phyloP scores from a whole-genome alignment of 129 eudicot genomes.

The Ambrosia trifida region DNA sequence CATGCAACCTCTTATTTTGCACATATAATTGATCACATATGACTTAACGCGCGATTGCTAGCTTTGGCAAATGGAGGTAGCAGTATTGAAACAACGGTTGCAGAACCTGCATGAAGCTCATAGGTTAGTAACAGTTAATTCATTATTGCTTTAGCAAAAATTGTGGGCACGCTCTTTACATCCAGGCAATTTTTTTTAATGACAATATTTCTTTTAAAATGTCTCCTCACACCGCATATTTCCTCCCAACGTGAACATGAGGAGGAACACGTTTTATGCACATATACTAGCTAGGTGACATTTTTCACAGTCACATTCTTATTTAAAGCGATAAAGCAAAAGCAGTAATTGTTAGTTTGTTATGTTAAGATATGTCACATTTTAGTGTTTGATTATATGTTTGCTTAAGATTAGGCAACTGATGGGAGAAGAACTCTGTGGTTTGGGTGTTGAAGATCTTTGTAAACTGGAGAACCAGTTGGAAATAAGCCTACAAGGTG shows the following conservation, averaged over 20 bases:
- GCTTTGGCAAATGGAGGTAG: conserved; percentile 87
- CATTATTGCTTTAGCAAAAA: not conserved
- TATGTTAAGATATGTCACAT: not conserved
- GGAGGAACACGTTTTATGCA: too few species aligned
- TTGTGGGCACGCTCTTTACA: too few species aligned
- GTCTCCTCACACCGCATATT: too few species aligned
- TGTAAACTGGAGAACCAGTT: conserved; percentile 70
- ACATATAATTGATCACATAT: conserved; percentile 24
- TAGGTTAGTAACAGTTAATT: conserved; percentile 40
- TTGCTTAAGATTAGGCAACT: conserved; percentile 46
- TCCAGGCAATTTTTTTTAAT: too few species aligned
- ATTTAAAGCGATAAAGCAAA: not conserved
- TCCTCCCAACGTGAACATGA: too few species aligned
- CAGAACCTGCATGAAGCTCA: conserved; percentile 65
- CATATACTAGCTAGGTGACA: too few species aligned
- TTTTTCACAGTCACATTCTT: not conserved
- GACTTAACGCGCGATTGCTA: conserved; percentile 30
- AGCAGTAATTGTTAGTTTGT: not conserved
- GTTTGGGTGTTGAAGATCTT: conserved; percentile 60
- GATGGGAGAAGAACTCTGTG: conserved; percentile 74
- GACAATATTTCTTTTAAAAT: too few species aligned
- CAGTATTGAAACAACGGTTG: conserved; percentile 54
- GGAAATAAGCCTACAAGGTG: conserved; percentile 60
- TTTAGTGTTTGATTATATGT: not conserved
- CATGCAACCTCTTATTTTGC: conserved; percentile 26